Evolutionary conservation across 2,329 filamentous ascomycete genomes (phyloP), one percentile per base, ranked within the genome.

Genomic region (Podosphaera xanthii): DNA sequence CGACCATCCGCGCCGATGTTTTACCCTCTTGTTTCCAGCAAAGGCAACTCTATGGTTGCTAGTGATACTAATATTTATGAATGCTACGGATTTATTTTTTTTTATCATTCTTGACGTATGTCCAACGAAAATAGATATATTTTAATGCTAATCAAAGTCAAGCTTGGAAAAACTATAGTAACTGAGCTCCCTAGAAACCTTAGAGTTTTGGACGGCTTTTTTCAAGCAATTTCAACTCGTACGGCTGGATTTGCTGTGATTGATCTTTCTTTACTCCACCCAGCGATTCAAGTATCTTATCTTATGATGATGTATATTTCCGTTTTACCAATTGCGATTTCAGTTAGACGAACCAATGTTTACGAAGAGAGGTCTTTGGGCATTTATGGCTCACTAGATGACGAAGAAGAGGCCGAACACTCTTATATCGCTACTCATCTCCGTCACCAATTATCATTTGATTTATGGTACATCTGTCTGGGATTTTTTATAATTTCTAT

Each of bases 271-370:
- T 73, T 78, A 0, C 75, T 98, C 1, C 90, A 97, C 64, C 90
- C 92, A 0, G 92, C 86, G 2, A 87, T 96, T 60, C 90, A 95
- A 67, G 88, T 94, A 12, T 87, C 89, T 33, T 97, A 96, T 72
- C 75, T 97, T 71, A 83, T 97, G 71, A 97, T 97, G 92, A 97
- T 97, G 92, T 97, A 97, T 71, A 95, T 97, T 62, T 95, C 90
- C 60, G 87, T 96, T 61, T 94, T 95, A 65, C 91, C 91, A 4
- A 94, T 97, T 65, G 91, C 92, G 68, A 97, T 97, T 66, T 92
- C 87, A 5, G 86, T 97, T 66, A 88, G 91, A 58, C 78, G 87
- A 63, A 96, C 91, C 60, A 97, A 97, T 69, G 91, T 96, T 2
- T 97, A 97, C 73, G 91, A 96, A 71, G 91, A 97, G 69, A 87